Base-by-base conservation (phyloP, 768 basidiomycete species). In the Xanthoconium purpureum region DNA sequence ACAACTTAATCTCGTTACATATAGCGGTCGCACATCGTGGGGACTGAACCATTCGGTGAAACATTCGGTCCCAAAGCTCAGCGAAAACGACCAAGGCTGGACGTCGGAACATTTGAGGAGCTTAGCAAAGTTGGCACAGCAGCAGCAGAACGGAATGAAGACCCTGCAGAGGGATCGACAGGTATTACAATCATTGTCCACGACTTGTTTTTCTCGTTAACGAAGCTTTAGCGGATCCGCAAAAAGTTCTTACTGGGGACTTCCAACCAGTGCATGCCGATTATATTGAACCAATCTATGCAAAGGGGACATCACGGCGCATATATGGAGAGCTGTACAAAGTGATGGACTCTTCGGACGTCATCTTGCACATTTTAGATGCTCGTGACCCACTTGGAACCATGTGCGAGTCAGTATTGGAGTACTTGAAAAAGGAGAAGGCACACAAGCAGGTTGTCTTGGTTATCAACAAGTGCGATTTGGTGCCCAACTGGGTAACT, bases 321-420 rank as follows among this genome's bases (percentile, higher is more conserved):
- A 99, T 99, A 58, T 98, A 97, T 74, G 95, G 94, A 56, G 96
- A 99, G 72, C 78, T 98, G 8, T 98, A 99, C 82, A 99, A 99
- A 73, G 96, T 99, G 61, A 94, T 99, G 67, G 97, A 99, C 71
- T 99, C 96, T 3, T 96, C 94, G 8, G 96, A 99, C 68, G 93
- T 98, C 40, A 82, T 99, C 55, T 80, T 99, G 35, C 96, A 99
- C 69, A 84, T 99, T 49, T 77, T 99, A 58, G 96, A 99, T 73
- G 95, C 96, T 17, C 84, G 96, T 42, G 96, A 98, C 71, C 96
- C 96, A 1, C 70, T 97, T 47, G 97, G 97, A 5, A 98, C 97
- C 30, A 81, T 96, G 68, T 99, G 96, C 74, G 88, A 94, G 68
- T 93, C 90, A 13, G 90, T 97, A 14, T 81, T 98, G 48, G 92